A percentile compares a stretch with the other conserved stretches of the same genome.
phyloP scores from a whole-genome alignment of 176 grass and related monocot genomes.

The Oryza australiensis region DNA sequence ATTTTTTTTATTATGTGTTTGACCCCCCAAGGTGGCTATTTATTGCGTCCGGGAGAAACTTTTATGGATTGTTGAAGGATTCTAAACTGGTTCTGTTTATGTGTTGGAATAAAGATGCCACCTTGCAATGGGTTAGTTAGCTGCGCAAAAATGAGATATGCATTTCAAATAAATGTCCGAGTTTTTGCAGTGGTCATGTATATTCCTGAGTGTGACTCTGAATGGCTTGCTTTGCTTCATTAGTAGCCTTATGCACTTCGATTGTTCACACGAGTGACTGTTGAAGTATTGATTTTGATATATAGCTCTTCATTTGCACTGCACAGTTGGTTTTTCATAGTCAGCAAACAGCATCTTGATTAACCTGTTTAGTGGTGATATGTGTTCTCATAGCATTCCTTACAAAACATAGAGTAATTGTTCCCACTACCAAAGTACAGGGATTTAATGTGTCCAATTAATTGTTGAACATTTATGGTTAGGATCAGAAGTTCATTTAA shows the following conservation, averaged over 20 bases:
- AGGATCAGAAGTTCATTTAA: neutral
- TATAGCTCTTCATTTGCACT: neutral
- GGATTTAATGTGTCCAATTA: neutral
- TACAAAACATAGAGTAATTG: neutral
- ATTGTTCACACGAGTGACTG: neutral
- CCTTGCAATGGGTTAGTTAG: neutral
- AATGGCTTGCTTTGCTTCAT: neutral
- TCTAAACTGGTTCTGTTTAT: slow-evolving; percentile 1
- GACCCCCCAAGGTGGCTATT: neutral
- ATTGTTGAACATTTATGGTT: neutral
- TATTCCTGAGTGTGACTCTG: neutral
- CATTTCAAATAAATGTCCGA: neutral
- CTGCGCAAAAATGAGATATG: neutral
- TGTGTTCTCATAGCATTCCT: neutral
- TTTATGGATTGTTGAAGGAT: neutral
- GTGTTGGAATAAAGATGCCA: neutral
- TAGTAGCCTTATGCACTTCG: neutral
- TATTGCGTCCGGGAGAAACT: neutral
- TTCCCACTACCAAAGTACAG: neutral
- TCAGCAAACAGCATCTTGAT: neutral
- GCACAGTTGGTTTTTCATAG: neutral
- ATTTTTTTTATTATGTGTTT: slow-evolving; percentile 7
- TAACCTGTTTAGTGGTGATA: neutral
- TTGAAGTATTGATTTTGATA: neutral
- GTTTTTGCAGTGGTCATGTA: neutral